Base-by-base conservation (phyloP, 495 filamentous ascomycete genomes). In the Staphylotrichum tortipilum region DNA sequence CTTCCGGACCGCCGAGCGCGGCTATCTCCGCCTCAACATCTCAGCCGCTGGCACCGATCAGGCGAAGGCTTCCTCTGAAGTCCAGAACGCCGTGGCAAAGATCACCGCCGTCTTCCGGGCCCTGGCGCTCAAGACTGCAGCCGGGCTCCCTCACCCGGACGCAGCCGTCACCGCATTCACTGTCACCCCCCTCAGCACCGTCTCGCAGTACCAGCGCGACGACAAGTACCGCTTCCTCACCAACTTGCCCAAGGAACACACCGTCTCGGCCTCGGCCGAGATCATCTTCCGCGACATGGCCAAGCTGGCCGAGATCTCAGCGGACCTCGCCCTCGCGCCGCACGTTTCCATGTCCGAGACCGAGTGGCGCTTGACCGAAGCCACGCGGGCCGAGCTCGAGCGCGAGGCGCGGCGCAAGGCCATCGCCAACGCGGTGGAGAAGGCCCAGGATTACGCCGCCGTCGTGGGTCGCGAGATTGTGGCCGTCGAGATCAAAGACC, bases 121-220 rank as follows among this genome's bases (percentile, higher is more conserved):
- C 9, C 31, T 34, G 9, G 31, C 31, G 4, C 11, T 34, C 31
- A 34, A 34, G n/a, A 34, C 31, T 12, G 31, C 11, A 34, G 31
- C 11, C 11, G 31, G 31, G n/a, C 31, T 8, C 31, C 7, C 31
- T 34, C 31, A 34, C n/a, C 31, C 31, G 9, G 31, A 34, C n/a
- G 31, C 31, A 5, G 31, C 31, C 3, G 31, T 34, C 31, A 34
- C 31, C 31, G 31, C 31, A 1, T 34, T 34, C 31, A 34, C 31
- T 3, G 31, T 34, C 5, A 34, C 9, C 11, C 11, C 31, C 1
- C 31, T 7, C 9, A 34, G 51, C 31, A 41, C n/a, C 14, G 41
- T 42, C 23, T 57, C 51, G 7, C 12, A 31, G 21, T 29, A 22
- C n/a, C 34, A 30, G 14, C 35, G 41, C 10, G 55, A 47, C 46